Base-by-base conservation (phyloP, 2,329 filamentous ascomycete species). In the Trichophyton verrucosum region DNA sequence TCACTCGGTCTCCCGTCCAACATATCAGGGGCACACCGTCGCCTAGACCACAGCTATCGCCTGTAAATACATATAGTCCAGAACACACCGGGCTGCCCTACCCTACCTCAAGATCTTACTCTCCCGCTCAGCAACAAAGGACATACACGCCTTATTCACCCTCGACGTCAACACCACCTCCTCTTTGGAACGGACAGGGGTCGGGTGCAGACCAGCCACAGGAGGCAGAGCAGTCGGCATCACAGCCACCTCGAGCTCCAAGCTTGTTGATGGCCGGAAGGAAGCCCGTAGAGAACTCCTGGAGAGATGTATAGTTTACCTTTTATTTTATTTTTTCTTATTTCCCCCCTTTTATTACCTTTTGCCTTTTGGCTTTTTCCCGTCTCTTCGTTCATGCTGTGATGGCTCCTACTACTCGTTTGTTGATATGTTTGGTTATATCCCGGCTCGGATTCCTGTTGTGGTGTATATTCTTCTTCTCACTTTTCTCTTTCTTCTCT, bases 281-380 rank as follows among this genome's bases (percentile, higher is more conserved):
- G 20, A 61, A 58, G 47, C 62, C 62, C 3, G 64, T 61, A n/a
- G 57, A 58, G n/a, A 62, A 62, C 51, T 64, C 62, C 30, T 64
- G 57, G 59, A 58, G 58, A 40, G 63, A 64, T 57, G 63, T 64
- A 11, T 64, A 59, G 30, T 30, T 33, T 51, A 24, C 46, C 44
- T 47, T 47, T 20, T 9, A 2, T 20, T 17, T 20, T 20, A 7
- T n/a, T 20, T 51, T 13, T 7, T 27, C 27, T 51, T 27, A n/a
- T 15, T 20, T 49, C 15, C 9, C 5, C 15, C 8, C 17, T 51
- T 13, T 27, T 2, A 17, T 51, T 13, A 47, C 44, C 44, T 7
- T 7, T 46, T 17, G 15, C n/a, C 42, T 7, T 22, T 11, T 46
- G 5, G 17, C 8, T 3, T 46, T 8, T 46, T 46, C 1, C 27